Percentiles rank a stretch among this genome's conserved stretches.
Conservation (phyloP, 2,329 filamentous ascomycete genomes). For the Neonectria coccinea region DNA sequence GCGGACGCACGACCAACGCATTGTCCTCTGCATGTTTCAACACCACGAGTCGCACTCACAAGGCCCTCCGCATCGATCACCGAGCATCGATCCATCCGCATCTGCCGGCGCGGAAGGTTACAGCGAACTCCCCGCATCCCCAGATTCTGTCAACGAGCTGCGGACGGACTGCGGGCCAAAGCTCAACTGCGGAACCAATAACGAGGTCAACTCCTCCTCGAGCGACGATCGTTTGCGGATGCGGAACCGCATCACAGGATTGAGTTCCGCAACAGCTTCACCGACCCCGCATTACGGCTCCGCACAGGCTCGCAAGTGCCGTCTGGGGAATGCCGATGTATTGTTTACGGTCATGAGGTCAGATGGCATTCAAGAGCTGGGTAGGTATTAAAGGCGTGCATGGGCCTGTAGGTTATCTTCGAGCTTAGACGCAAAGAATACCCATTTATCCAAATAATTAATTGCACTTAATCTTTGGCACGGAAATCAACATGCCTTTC, state of each 20-base stretch:
- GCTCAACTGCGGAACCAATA: neutral
- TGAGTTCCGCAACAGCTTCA: conserved; percentile 14
- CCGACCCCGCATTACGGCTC: conserved; percentile 30
- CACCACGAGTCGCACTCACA: neutral
- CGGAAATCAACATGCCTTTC: conserved; percentile 34
- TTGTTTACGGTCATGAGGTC: neutral
- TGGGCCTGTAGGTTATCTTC: neutral
- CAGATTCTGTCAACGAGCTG: neutral
- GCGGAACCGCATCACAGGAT: conserved; percentile 17
- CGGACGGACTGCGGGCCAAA: conserved; percentile 3
- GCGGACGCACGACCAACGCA: neutral
- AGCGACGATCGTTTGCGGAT: conserved; percentile 13
- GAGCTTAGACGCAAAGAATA: neutral
- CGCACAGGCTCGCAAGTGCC: conserved; percentile 14
- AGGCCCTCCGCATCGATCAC: neutral
- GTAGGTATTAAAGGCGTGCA: conserved; percentile 16
- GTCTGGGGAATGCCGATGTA: too few relatives aligned
- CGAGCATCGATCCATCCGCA: neutral
- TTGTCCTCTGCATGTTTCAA: neutral
- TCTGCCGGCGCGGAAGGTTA: neutral
- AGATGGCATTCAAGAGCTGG: neutral
- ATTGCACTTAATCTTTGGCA: neutral
- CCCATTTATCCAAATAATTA: neutral
- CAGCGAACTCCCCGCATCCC: neutral
- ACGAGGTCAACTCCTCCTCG: neutral